These are phyloP conservation scores for Stipa capillata DNA, from an alignment of 176 grass and related monocot genomes.

Conservation along the genomic window DNA sequence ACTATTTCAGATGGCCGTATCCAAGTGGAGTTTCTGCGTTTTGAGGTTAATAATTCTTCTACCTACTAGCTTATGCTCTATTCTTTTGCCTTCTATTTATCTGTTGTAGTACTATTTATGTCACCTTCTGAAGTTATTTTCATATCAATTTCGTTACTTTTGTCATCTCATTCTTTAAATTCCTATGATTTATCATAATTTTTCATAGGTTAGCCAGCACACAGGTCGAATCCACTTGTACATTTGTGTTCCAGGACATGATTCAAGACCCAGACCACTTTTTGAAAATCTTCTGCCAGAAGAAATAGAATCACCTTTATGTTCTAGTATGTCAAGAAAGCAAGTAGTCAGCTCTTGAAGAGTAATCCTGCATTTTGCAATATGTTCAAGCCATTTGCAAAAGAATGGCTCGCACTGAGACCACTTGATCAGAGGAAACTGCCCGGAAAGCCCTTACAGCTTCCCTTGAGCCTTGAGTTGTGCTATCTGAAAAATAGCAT, in stretches of 20 bases:
- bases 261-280: conserved; percentile 76
- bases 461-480: conserved; percentile 80
- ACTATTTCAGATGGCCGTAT: conserved; percentile 38
- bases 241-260: conserved; percentile 67
- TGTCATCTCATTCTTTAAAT: background rate
- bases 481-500: conserved; percentile 72
- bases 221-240: conserved; percentile 91
- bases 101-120: background rate
- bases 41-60: conserved; percentile 55
- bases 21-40: conserved; percentile 67
- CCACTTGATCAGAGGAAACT: conserved; percentile 78
- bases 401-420: conserved; percentile 75
- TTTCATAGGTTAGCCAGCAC: conserved; percentile 77
- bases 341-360: conserved; percentile 43
- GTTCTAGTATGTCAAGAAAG: conserved; percentile 35
- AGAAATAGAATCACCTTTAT: conserved; percentile 61
- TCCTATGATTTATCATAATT: conserved; percentile 1
- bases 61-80: background rate
- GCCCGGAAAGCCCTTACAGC: conserved; percentile 80
- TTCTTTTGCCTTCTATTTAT: background rate
- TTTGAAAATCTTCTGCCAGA: conserved; percentile 88
- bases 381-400: conserved; percentile 59
- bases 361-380: conserved; percentile 60
- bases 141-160: background rate
- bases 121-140: background rate